A percentile compares a stretch with the other conserved stretches of the same genome.
These are phyloP conservation scores for Tricholoma sp. DNA, from an alignment of 768 basidiomycete genomes.

Conservation along the genomic window DNA sequence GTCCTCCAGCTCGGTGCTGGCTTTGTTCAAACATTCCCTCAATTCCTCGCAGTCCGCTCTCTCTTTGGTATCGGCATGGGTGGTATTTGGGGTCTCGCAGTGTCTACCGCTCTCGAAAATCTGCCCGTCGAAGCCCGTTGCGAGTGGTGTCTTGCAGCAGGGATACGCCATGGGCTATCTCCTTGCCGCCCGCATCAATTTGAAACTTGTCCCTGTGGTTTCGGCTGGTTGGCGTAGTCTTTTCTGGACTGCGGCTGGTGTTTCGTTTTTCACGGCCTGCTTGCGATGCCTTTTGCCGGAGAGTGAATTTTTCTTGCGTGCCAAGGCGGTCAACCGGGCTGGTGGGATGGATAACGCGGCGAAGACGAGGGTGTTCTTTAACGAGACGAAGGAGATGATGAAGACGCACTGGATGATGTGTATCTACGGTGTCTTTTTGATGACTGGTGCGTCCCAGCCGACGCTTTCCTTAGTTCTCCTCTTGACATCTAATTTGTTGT, in stretches of 20 bases:
- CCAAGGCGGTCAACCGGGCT: conserved; percentile 46
- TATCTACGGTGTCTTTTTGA: conserved; percentile 58
- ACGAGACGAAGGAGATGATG: conserved; percentile 70
- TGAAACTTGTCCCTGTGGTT: conserved; percentile 49
- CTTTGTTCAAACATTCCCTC: too few species aligned
- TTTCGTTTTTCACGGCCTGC: conserved; percentile 62
- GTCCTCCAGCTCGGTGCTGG: too few species aligned
- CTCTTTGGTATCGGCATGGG: too few species aligned
- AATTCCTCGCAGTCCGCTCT: too few species aligned
- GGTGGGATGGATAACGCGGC: conserved; percentile 50
- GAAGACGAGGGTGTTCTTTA: conserved; percentile 68
- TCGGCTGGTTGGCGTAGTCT: conserved; percentile 58
- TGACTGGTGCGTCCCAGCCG: conserved; percentile 3
- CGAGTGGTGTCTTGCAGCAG: conserved; percentile 80
- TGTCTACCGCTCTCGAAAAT: too few species aligned
- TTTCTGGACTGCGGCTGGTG: conserved; percentile 73
- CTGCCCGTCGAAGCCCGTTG: conserved; percentile 82
- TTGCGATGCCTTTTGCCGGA: conserved; percentile 71
- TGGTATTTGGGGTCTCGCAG: too few species aligned
- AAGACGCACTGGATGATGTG: conserved; percentile 76
- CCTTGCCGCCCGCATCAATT: conserved; percentile 75
- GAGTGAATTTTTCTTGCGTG: conserved; percentile 61
- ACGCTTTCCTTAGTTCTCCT: not conserved
- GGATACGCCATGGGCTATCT: conserved; percentile 86
- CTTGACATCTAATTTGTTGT: not conserved